phyloP scores from a whole-genome alignment of 2,329 filamentous ascomycete genomes.

The Amauroascus niger region DNA sequence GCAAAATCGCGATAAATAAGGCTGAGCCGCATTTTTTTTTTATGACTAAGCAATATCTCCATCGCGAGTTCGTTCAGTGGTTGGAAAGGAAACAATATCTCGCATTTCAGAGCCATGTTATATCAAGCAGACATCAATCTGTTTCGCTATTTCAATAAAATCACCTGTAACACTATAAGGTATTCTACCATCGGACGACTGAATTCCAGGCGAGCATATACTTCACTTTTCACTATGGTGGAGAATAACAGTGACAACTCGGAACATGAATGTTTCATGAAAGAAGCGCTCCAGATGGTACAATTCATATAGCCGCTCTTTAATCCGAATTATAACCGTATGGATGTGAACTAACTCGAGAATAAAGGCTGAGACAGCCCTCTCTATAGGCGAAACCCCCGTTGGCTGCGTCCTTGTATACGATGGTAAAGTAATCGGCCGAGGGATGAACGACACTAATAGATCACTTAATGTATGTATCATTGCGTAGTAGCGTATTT shows the following conservation, averaged over 20 bases:
- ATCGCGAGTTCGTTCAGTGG: neutral
- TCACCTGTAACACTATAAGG: neutral
- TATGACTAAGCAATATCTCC: conserved; percentile 1
- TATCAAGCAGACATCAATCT: neutral
- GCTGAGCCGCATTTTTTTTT: neutral
- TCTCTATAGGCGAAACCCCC: conserved; percentile 81
- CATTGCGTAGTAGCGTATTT: neutral
- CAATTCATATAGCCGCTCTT: conserved; percentile 15
- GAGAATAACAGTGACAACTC: neutral
- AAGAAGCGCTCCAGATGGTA: conserved; percentile 79
- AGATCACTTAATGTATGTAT: conserved; percentile 57
- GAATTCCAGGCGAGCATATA: neutral
- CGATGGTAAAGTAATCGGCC: conserved; percentile 66
- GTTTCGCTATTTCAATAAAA: neutral
- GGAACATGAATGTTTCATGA: conserved; percentile 60
- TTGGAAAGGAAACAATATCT: too few relatives aligned
- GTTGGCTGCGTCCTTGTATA: conserved; percentile 93
- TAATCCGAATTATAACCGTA: neutral
- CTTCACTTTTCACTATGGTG: neutral
- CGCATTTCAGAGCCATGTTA: neutral
- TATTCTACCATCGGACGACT: neutral
- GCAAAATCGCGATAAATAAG: conserved; percentile 4
- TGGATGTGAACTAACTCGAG: neutral
- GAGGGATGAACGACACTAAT: conserved; percentile 96
- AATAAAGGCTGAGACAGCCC: conserved; percentile 67